Percentiles rank a stretch among this genome's conserved stretches.
These are phyloP conservation scores for Penicillium sp. DNA, from an alignment of 2,329 filamentous ascomycete genomes.

Conservation along the genomic window DNA sequence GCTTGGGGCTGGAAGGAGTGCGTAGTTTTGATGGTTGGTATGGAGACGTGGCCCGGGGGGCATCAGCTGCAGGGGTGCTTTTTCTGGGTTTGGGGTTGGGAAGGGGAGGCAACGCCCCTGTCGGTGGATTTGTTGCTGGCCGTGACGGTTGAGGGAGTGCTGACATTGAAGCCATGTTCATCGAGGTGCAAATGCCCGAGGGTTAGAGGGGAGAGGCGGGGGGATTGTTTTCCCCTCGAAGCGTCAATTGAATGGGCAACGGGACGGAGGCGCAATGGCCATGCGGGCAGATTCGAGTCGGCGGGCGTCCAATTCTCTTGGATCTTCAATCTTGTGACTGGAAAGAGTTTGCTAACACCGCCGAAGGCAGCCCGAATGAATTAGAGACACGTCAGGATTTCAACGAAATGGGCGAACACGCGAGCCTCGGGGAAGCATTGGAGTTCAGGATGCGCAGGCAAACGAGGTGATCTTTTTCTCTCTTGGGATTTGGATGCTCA, in stretches of 20 bases:
- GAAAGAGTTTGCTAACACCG: no score
- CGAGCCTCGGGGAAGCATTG: no score
- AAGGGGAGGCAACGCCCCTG: constrained; percentile 68
- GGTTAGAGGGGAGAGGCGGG: no score
- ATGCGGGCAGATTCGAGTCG: constrained; percentile 12
- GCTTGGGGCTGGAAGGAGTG: constrained; percentile 57
- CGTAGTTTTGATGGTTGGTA: constrained; percentile 54
- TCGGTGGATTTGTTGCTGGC: constrained; percentile 63
- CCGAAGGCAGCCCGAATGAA: no score
- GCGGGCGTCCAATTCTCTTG: constrained; percentile 1
- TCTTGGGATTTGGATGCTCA: constrained; percentile 14
- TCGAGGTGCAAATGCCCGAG: neutral
- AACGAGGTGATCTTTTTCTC: no score
- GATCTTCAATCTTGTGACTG: no score
- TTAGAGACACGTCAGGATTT: no score
- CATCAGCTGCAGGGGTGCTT: constrained; percentile 54
- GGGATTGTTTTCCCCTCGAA: no score
- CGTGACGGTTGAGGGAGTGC: constrained; percentile 65
- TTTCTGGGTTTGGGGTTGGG: constrained; percentile 71
- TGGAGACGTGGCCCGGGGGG: constrained; percentile 45
- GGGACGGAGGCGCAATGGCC: constrained; percentile 9
- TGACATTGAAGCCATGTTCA: constrained; percentile 45
- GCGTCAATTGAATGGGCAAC: constrained; percentile 6
- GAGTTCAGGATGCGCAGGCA: no score
- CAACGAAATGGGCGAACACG: no score